These are phyloP conservation scores for Rhynchosporium secalis DNA, from an alignment of 2,329 filamentous ascomycete species.

Conservation along the genomic window DNA sequence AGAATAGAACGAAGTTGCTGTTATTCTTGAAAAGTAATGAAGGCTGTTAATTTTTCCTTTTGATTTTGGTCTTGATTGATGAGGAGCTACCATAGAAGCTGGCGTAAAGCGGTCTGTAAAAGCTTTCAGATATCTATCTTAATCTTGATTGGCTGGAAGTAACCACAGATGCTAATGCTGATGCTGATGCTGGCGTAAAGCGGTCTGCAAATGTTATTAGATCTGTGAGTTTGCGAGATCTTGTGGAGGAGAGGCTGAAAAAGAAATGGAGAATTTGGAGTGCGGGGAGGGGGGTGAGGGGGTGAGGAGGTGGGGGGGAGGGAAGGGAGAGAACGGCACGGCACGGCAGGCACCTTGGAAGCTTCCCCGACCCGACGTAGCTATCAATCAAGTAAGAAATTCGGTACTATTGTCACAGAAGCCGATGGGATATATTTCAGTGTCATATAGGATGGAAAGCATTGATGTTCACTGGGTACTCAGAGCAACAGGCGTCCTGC, in stretches of 20 bases:
- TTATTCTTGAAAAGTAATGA: slow-evolving; percentile 6
- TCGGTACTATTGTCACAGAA: not conserved
- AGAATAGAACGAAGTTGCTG: not conserved
- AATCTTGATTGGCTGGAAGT: no score
- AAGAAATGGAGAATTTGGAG: slow-evolving; percentile 6
- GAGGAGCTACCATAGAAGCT: not conserved
- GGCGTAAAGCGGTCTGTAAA: slow-evolving; percentile 6
- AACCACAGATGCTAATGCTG: no score
- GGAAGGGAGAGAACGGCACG: not conserved
- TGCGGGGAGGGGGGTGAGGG: not conserved
- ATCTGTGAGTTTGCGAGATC: slow-evolving; percentile 1
- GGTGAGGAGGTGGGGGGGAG: no score
- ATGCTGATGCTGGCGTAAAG: not conserved
- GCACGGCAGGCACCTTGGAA: not conserved
- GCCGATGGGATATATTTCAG: not conserved
- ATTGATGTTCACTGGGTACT: not conserved
- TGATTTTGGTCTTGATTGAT: slow-evolving; percentile 2
- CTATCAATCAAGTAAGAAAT: not conserved
- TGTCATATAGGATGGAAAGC: not conserved
- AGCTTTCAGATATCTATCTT: not conserved
- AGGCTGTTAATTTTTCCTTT: slow-evolving; percentile 2
- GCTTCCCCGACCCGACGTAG: not conserved
- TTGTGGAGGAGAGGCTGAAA: not conserved
- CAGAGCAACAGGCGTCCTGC: not conserved
- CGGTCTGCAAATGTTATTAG: slow-evolving; percentile 5